Percentiles rank a stretch among this genome's conserved stretches.
These are phyloP conservation scores for Chenopodium quinoa DNA, from an alignment of 148 eudicot species.

Conservation along the genomic window DNA sequence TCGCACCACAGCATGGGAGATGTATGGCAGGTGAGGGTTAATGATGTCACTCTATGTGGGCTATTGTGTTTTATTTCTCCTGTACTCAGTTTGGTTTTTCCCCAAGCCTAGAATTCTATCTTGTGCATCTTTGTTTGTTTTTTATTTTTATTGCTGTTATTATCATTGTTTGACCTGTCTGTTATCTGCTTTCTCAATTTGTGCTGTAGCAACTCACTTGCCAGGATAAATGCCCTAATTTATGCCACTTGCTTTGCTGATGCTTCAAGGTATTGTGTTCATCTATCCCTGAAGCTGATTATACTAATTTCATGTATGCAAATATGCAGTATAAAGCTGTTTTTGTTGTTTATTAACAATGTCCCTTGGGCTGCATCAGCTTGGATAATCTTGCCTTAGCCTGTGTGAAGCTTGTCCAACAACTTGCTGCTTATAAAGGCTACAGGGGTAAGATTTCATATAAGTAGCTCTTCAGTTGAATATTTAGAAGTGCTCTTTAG, in stretches of 20 bases:
- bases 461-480: slow-evolving; percentile 10
- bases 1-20: slow-evolving; percentile 90
- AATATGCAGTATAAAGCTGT: slow-evolving; percentile 7
- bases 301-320: not conserved
- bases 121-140: too few species aligned
- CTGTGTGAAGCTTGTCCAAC: slow-evolving; percentile 91
- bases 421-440: slow-evolving; percentile 81
- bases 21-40: slow-evolving; percentile 75
- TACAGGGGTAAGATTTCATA: slow-evolving; percentile 58
- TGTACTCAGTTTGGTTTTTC: not conserved
- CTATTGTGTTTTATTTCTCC: not conserved
- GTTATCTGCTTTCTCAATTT: slow-evolving; percentile 7
- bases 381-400: slow-evolving; percentile 77
- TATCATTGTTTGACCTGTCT: not conserved
- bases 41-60: not conserved
- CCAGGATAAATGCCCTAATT: slow-evolving; percentile 68
- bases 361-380: slow-evolving; percentile 33
- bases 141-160: too few species aligned
- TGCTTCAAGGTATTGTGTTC: slow-evolving; percentile 55
- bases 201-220: slow-evolving; percentile 72
- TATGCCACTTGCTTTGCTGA: slow-evolving; percentile 84
- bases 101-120: not conserved
- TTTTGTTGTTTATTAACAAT: slow-evolving; percentile 13
- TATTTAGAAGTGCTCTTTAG: not conserved
- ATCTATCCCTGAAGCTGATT: not conserved